phyloP scores from a whole-genome alignment of 257 asterid species.

The Solanum pinnatisectum region DNA sequence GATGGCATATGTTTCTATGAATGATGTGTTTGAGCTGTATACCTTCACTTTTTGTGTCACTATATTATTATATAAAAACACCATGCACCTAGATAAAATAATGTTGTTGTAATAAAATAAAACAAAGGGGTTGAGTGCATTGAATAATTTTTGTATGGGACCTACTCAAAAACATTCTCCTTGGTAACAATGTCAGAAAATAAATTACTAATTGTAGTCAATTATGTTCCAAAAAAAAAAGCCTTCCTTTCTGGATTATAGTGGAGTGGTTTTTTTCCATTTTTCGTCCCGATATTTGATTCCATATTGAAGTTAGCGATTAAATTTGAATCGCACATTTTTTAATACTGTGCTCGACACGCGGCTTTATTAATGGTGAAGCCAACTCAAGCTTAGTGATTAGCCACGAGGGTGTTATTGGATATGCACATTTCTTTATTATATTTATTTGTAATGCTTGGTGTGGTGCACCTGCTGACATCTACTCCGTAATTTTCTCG shows the following conservation, averaged over 20 bases:
- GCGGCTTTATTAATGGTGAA: too few relatives aligned
- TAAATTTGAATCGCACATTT: too few relatives aligned
- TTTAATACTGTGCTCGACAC: too few relatives aligned
- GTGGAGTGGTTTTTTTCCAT: neutral
- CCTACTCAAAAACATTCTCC: neutral
- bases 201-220: neutral
- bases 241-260: neutral
- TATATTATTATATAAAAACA: too few relatives aligned
- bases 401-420: neutral
- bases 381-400: too few relatives aligned
- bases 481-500: neutral
- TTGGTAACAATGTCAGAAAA: neutral
- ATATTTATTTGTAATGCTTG: neutral
- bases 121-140: neutral
- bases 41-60: neutral
- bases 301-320: rapidly evolving
- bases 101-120: neutral
- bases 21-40: neutral
- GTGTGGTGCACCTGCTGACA: neutral
- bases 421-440: neutral
- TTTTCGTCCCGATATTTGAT: too few relatives aligned
- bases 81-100: neutral
- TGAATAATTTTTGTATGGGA: neutral
- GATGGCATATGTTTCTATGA: neutral
- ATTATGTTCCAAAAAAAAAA: neutral